Percentiles rank a stretch among this genome's conserved stretches.
Conservation (phyloP, 2,329 filamentous ascomycete species). For the Exophiala oligosperma region DNA sequence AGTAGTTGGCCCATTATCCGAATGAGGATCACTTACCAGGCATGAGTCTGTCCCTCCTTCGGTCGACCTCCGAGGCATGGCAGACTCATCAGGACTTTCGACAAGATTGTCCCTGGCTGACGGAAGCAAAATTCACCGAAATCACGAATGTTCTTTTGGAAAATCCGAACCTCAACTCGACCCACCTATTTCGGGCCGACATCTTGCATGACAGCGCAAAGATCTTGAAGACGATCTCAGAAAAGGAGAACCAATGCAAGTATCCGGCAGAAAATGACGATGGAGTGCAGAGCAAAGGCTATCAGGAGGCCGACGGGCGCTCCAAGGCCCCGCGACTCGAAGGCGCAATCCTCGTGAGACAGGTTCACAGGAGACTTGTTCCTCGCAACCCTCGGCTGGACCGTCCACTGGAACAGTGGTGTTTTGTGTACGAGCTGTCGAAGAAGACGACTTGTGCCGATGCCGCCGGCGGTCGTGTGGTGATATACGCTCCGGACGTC, state of each 20-base stretch:
- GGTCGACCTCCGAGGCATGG: conserved; percentile 1
- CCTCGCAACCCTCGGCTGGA: conserved; percentile 81
- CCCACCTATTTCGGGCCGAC: conserved; percentile 61
- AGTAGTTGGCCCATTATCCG: not conserved
- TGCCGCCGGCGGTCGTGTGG: conserved; percentile 41
- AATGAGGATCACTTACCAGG: not conserved
- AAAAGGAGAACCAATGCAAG: conserved; percentile 33
- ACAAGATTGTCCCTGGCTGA: conserved; percentile 14
- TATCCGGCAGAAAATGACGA: not conserved
- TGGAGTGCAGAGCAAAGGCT: too few species aligned
- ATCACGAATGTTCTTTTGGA: conserved; percentile 49
- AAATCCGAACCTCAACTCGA: conserved; percentile 61
- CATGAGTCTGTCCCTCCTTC: not conserved
- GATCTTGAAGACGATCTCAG: conserved; percentile 33
- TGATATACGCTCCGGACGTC: conserved; percentile 78
- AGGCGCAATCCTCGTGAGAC: conserved; percentile 53
- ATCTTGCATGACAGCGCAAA: conserved; percentile 57
- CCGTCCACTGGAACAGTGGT: conserved; percentile 75
- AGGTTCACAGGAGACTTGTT: conserved; percentile 73
- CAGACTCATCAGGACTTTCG: conserved; percentile 12
- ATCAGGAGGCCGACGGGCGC: not conserved
- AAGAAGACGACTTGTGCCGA: conserved; percentile 5
- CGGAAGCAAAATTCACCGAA: conserved; percentile 41
- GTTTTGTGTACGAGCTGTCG: conserved; percentile 60
- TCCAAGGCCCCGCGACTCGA: conserved; percentile 29